These are phyloP conservation scores for Coemansia sp. DNA, from an alignment of 192 early-diverging fungal genomes.

Conservation along the genomic window DNA sequence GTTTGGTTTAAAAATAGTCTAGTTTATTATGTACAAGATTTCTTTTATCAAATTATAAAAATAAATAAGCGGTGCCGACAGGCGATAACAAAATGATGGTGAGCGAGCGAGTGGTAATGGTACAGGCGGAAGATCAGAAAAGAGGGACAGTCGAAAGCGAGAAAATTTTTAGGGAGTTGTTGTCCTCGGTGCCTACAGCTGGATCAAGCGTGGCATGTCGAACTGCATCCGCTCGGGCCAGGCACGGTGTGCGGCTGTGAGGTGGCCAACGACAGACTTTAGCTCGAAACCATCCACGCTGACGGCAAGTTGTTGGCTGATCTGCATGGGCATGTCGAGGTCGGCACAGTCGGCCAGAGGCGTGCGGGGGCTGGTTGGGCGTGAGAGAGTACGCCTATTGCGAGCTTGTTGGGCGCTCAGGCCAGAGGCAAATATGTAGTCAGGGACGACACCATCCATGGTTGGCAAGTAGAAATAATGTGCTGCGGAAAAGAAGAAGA, in stretches of 20 bases:
- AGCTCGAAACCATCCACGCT: slow-evolving; percentile 25
- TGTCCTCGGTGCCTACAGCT: slow-evolving; percentile 15
- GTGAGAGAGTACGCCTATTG: slow-evolving; percentile 25
- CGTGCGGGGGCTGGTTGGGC: slow-evolving; percentile 25
- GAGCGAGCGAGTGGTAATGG: background rate
- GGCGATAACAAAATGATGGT: background rate
- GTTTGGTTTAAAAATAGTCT: too few species aligned
- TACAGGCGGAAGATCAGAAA: background rate
- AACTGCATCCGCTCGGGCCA: slow-evolving; percentile 50
- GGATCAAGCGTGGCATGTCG: slow-evolving; percentile 47
- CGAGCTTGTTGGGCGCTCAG: slow-evolving; percentile 49
- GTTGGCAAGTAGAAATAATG: background rate
- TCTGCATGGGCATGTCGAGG: slow-evolving; percentile 10
- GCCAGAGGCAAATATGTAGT: slow-evolving; percentile 50
- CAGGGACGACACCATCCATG: slow-evolving; percentile 42
- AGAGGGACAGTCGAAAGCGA: background rate
- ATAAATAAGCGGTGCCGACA: background rate
- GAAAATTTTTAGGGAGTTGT: background rate
- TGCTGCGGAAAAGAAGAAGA: background rate
- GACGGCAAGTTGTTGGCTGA: slow-evolving; percentile 10
- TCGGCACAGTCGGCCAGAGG: slow-evolving; percentile 6
- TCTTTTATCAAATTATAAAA: background rate
- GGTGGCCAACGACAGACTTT: slow-evolving; percentile 39
- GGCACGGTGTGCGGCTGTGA: slow-evolving; percentile 33
- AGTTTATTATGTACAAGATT: background rate